phyloP scores from a whole-genome alignment of 179 eudicot genomes.

The Silene noctiflora region DNA sequence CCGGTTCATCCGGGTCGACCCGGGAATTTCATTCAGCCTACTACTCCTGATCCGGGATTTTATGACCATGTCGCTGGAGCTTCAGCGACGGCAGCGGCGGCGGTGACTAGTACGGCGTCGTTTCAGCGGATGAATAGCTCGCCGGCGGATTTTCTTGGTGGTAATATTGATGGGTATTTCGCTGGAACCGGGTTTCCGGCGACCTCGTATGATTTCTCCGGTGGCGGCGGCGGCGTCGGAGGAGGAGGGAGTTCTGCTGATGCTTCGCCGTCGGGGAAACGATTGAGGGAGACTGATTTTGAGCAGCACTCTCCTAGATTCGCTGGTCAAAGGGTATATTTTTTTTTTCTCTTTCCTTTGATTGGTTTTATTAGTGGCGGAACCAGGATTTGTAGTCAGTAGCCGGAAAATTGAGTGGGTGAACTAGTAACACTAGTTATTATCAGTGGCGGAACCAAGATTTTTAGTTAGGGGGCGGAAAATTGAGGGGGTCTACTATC shows the following conservation, averaged over 20 bases:
- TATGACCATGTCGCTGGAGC: conserved; percentile 16
- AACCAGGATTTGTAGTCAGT: too few species aligned
- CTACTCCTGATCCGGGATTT: conserved; percentile 40
- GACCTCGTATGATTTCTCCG: conserved; percentile 36
- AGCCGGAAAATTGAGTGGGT: too few species aligned
- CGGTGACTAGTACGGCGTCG: not conserved
- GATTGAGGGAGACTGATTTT: conserved; percentile 47
- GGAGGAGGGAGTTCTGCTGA: conserved; percentile 13
- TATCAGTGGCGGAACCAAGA: too few species aligned
- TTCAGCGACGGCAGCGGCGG: conserved; percentile 5
- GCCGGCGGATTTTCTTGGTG: conserved; percentile 61
- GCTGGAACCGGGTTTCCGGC: conserved; percentile 44
- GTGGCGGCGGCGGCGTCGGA: conserved; percentile 11
- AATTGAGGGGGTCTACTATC: too few species aligned
- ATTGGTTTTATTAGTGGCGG: not conserved
- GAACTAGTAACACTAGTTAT: too few species aligned
- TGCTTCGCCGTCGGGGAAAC: conserved; percentile 43
- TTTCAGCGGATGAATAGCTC: conserved; percentile 77
- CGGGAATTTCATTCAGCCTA: conserved; percentile 4
- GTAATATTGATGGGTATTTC: conserved; percentile 46
- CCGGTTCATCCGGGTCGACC: conserved; percentile 12
- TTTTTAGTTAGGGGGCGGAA: too few species aligned
- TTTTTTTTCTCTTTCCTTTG: not conserved
- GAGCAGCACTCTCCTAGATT: conserved; percentile 34
- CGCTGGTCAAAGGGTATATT: conserved; percentile 34